Evolutionary conservation across 192 early-diverging fungal genomes (phyloP).

Genomic region (Pilaira anomala): DNA sequence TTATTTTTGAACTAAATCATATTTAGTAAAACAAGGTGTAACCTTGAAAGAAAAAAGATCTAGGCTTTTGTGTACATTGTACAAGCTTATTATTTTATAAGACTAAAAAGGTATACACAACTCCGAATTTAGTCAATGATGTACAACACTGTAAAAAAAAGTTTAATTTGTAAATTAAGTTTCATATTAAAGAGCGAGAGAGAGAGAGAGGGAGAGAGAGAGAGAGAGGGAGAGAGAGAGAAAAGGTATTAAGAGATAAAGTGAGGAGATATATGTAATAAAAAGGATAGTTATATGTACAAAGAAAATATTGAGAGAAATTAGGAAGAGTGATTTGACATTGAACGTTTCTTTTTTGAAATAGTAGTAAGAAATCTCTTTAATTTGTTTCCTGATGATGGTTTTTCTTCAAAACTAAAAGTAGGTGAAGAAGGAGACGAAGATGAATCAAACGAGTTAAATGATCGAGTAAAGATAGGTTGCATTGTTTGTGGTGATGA

Average conservation of each 20-base stretch:
- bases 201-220: background rate
- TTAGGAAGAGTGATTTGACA: background rate
- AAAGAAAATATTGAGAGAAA: background rate
- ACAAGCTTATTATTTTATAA: no score
- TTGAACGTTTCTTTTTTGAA: background rate
- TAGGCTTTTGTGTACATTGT: no score
- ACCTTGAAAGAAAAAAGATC: no score
- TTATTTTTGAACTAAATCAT: no score
- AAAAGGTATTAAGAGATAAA: background rate
- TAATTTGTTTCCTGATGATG: background rate
- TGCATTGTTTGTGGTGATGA: background rate
- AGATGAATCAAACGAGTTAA: background rate
- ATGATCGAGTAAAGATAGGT: background rate
- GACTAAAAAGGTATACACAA: no score
- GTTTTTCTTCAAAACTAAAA: background rate
- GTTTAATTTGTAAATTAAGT: no score
- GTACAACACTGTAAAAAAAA: no score
- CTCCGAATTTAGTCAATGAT: no score
- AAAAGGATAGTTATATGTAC: no score
- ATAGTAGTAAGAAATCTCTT: conserved; percentile 10
- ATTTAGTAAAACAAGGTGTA: no score
- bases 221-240: background rate
- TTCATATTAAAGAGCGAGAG: background rate
- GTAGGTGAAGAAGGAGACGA: background rate
- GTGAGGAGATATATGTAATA: no score